phyloP scores from a whole-genome alignment of 495 filamentous ascomycete species.

The Xylaria bambusicola region DNA sequence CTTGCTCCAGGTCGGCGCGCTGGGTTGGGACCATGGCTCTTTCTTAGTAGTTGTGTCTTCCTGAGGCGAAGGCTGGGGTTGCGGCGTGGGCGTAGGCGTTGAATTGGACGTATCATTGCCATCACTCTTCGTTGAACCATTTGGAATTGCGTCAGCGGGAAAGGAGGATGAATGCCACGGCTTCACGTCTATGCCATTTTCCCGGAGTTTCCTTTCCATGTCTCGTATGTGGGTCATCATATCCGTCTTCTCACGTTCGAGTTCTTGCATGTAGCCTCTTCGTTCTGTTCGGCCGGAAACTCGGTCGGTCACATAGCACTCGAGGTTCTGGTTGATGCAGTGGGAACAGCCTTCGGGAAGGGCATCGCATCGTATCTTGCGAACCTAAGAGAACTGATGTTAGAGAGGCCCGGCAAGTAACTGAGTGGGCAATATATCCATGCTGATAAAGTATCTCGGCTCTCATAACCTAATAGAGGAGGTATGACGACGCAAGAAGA shows the following conservation, averaged over 20 bases:
- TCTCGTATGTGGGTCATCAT: conserved; percentile 53
- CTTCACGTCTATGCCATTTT: conserved; percentile 41
- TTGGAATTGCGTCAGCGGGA: conserved; percentile 32
- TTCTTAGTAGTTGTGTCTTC: conserved; percentile 20
- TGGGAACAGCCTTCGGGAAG: conserved; percentile 71
- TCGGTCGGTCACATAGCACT: conserved; percentile 81
- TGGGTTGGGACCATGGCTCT: conserved; percentile 46
- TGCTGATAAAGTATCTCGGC: not conserved
- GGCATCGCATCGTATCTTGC: conserved; percentile 83
- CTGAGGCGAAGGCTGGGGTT: too few relatives aligned
- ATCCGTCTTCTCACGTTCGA: conserved; percentile 59
- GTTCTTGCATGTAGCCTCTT: conserved; percentile 71
- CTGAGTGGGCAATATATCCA: not conserved
- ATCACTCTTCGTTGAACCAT: conserved; percentile 28
- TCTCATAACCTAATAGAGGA: not conserved
- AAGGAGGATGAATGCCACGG: conserved; percentile 37
- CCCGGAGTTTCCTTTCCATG: conserved; percentile 49
- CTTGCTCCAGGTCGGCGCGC: conserved; percentile 53
- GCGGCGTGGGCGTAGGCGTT: not conserved
- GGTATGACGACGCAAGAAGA: not conserved
- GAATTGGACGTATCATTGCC: conserved; percentile 34
- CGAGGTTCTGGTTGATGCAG: conserved; percentile 68
- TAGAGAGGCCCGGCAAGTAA: conserved; percentile 19
- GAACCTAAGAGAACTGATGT: conserved; percentile 54
- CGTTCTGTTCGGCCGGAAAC: conserved; percentile 79